Conservation (phyloP, 495 filamentous ascomycete genomes). For the Pseudoneurospora amorphoporcata region DNA sequence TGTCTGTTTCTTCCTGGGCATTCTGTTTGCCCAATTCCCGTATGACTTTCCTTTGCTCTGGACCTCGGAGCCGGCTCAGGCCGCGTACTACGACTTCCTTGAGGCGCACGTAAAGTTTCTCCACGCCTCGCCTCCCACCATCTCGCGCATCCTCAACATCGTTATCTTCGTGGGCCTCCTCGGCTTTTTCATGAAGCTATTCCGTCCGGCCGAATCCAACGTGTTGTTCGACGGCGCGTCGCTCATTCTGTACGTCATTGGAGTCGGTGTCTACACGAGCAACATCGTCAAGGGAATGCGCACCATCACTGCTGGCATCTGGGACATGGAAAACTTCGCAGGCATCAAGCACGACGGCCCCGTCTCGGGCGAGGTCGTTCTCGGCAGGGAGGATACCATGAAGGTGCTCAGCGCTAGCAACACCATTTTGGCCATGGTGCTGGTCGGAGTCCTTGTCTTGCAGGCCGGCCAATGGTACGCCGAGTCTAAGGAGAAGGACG, state of each 20-base stretch:
- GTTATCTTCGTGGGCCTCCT: slow-evolving; percentile 78
- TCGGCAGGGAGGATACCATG: slow-evolving; percentile 73
- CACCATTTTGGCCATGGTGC: slow-evolving; percentile 83
- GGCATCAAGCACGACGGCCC: slow-evolving; percentile 32
- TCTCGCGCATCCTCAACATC: slow-evolving; percentile 88
- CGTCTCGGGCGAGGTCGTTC: slow-evolving; percentile 32
- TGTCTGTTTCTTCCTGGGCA: slow-evolving; percentile 92
- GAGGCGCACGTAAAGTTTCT: slow-evolving; percentile 82
- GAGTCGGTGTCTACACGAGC: slow-evolving; percentile 79
- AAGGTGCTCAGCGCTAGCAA: slow-evolving; percentile 92
- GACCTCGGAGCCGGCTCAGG: slow-evolving; percentile 54
- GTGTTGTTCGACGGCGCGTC: slow-evolving; percentile 92
- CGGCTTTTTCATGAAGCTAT: slow-evolving; percentile 89
- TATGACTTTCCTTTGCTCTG: slow-evolving; percentile 98
- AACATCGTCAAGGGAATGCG: slow-evolving; percentile 93
- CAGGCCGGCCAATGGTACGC: slow-evolving; percentile 99
- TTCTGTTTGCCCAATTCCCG: slow-evolving; percentile 93
- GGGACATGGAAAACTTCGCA: slow-evolving; percentile 41
- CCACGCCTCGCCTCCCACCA: slow-evolving; percentile 77
- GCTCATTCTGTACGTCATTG: slow-evolving; percentile 84
- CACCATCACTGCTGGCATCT: slow-evolving; percentile 52
- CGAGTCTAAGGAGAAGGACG: slow-evolving; percentile 80
- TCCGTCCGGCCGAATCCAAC: slow-evolving; percentile 83
- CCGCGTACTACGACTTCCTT: slow-evolving; percentile 63
- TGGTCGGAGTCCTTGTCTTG: slow-evolving; percentile 82